phyloP scores from a whole-genome alignment of 108 stramenopile genomes.

The Epipyxis sp. region DNA sequence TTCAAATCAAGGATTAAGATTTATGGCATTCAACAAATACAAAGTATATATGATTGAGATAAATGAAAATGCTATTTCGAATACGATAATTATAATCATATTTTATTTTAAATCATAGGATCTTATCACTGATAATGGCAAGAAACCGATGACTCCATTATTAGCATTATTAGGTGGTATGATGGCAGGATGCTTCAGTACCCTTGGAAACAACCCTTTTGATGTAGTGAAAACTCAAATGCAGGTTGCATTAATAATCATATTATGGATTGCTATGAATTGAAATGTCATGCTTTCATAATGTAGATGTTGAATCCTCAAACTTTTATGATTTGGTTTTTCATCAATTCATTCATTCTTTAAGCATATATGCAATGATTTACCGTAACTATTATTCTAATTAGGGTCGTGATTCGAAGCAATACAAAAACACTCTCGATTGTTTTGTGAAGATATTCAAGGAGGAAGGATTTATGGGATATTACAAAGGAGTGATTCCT shows the following conservation, averaged over 20 bases:
- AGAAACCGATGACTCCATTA: slow-evolving; percentile 68
- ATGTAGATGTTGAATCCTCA: not conserved
- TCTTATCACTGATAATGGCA: slow-evolving; percentile 43
- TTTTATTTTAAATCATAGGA: no score
- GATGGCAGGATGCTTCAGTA: slow-evolving; percentile 91
- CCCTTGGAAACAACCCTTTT: slow-evolving; percentile 84
- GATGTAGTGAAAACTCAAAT: slow-evolving; percentile 97
- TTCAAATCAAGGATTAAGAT: slow-evolving; percentile 91
- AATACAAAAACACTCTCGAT: slow-evolving; percentile 77
- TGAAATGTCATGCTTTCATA: slow-evolving; percentile 16
- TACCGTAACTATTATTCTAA: no score
- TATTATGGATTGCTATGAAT: slow-evolving; percentile 2
- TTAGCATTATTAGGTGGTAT: slow-evolving; percentile 88
- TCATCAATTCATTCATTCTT: slow-evolving; percentile 5
- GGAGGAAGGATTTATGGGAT: slow-evolving; percentile 75
- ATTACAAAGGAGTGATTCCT: slow-evolving; percentile 92
- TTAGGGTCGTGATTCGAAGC: slow-evolving; percentile 76
- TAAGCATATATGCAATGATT: no score
- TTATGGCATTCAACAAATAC: slow-evolving; percentile 97
- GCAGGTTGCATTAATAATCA: no score
- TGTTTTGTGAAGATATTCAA: slow-evolving; percentile 80
- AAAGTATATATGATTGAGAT: no score
- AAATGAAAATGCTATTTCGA: slow-evolving; percentile 55
- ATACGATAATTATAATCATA: slow-evolving; percentile 39
- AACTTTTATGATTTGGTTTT: no score